Conservation (phyloP, 257 asterid species). For the Solanum habrochaites region DNA sequence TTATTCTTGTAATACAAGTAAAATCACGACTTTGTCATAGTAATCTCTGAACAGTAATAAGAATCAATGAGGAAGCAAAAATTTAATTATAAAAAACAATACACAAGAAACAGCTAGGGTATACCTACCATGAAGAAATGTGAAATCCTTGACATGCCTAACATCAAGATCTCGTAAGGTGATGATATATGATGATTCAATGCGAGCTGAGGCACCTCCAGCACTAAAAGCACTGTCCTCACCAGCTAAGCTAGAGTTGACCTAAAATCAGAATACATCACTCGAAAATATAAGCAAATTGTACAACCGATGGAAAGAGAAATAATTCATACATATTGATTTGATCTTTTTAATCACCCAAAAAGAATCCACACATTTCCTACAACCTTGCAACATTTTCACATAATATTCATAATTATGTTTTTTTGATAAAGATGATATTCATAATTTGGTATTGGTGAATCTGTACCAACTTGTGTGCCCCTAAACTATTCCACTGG, state of each 20-base stretch:
- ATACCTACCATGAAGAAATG: conserved; percentile 75
- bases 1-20: background rate
- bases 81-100: background rate
- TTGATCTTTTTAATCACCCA: background rate
- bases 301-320: background rate
- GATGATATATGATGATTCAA: conserved; percentile 77
- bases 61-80: background rate
- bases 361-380: background rate
- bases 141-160: conserved; percentile 87
- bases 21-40: background rate
- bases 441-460: background rate
- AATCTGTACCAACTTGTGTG: background rate
- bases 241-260: conserved; percentile 73
- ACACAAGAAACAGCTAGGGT: background rate
- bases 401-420: background rate
- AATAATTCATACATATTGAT: conserved; percentile 3
- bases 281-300: background rate
- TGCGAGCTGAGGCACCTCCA: conserved; percentile 66
- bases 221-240: conserved; percentile 54
- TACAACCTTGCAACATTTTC: background rate
- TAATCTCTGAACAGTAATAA: background rate
- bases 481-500: background rate
- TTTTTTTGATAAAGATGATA: background rate
- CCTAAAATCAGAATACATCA: conserved; percentile 44
- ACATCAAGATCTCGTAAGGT: conserved; percentile 78